Evolutionary conservation across 2,329 filamentous ascomycete species (phyloP).

Genomic region (Sporothrix humicola): DNA sequence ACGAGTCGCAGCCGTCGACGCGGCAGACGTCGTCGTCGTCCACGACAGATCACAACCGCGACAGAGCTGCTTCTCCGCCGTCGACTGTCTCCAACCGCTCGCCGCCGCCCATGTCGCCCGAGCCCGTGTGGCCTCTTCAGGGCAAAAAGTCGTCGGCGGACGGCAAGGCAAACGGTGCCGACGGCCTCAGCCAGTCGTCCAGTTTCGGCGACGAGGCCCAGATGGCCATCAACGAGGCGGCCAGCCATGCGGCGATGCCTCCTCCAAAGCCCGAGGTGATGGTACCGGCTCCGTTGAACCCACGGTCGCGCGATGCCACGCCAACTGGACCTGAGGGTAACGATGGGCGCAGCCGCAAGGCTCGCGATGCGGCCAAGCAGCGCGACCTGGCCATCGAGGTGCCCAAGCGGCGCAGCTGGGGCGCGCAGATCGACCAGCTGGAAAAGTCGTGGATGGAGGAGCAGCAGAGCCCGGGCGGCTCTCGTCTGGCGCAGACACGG

Average conservation of each 20-base stretch:
- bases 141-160: constrained; percentile 2
- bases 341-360: constrained; percentile 21
- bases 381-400: constrained; percentile 50
- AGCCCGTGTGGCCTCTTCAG: constrained; percentile 20
- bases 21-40: neutral
- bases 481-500: neutral
- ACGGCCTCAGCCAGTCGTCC: neutral
- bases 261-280: neutral
- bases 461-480: constrained; percentile 36
- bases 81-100: constrained; percentile 27
- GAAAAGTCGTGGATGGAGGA: constrained; percentile 45
- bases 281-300: neutral
- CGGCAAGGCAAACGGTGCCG: neutral
- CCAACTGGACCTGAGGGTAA: neutral
- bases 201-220: constrained; percentile 13
- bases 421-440: constrained; percentile 54
- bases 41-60: neutral
- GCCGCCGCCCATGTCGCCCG: constrained; percentile 13
- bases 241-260: neutral
- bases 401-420: constrained; percentile 55
- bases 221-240: neutral
- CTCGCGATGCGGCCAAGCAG: constrained; percentile 31
- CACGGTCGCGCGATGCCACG: neutral
- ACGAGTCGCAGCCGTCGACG: neutral
- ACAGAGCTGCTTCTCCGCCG: neutral